Conservation (phyloP, 306 rosid species). For the Leucaena leucocephala region DNA sequence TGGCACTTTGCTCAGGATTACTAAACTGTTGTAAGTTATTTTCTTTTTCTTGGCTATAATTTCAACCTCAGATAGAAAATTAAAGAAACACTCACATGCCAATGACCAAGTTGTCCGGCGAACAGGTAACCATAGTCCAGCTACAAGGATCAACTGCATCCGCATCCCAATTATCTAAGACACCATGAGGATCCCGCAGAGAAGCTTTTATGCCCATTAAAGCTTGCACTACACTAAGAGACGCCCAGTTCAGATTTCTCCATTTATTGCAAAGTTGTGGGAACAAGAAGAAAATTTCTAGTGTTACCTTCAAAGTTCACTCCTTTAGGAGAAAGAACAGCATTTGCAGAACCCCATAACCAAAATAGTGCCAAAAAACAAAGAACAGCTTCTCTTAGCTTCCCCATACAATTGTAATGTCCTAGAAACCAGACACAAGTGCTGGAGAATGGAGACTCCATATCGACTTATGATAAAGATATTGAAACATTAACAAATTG, state of each 20-base stretch:
- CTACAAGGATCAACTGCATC: slow-evolving; percentile 99
- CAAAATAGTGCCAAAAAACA: slow-evolving; percentile 57
- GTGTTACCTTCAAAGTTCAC: slow-evolving; percentile 93
- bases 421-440: slow-evolving; percentile 43
- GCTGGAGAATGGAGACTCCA: slow-evolving; percentile 33
- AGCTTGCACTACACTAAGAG: slow-evolving; percentile 77
- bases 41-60: not conserved
- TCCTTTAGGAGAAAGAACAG: slow-evolving; percentile 89
- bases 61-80: slow-evolving; percentile 25
- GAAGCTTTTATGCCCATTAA: slow-evolving; percentile 75
- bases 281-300: not conserved
- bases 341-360: slow-evolving; percentile 58
- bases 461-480: slow-evolving; percentile 37
- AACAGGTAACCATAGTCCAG: slow-evolving; percentile 99
- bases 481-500: slow-evolving; percentile 35
- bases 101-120: slow-evolving; percentile 78
- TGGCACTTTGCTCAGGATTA: not conserved
- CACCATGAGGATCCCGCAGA: slow-evolving; percentile 90
- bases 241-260: slow-evolving; percentile 43
- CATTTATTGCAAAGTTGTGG: slow-evolving; percentile 20
- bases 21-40: not conserved
- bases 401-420: slow-evolving; percentile 49
- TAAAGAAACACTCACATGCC: slow-evolving; percentile 67
- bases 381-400: slow-evolving; percentile 50
- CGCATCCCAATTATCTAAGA: slow-evolving; percentile 90